These are phyloP conservation scores for Podospora anserina DNA, from an alignment of 495 filamentous ascomycete species.

Conservation along the genomic window DNA sequence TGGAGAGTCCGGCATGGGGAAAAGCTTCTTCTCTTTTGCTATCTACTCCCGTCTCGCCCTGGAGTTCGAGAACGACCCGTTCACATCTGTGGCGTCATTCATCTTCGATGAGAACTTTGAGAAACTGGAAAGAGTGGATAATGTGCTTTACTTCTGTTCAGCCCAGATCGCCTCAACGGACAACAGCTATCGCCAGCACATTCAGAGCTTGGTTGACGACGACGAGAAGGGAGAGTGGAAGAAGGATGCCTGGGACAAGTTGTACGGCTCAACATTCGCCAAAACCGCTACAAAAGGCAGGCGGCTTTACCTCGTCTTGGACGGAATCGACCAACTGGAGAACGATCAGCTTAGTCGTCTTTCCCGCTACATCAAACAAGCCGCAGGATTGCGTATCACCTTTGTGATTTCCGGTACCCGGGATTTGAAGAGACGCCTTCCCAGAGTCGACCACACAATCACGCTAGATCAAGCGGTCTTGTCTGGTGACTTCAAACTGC, in stretches of 20 bases:
- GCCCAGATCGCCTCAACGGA: constrained; percentile 4
- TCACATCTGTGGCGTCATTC: constrained; percentile 4
- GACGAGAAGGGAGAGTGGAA: not conserved
- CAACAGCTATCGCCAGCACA: constrained; percentile 8
- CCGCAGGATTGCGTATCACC: not conserved
- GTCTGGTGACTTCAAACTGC: constrained; percentile 2
- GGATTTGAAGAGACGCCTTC: not conserved
- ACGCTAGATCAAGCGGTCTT: not conserved
- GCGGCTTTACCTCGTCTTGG: not conserved
- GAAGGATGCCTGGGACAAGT: not conserved
- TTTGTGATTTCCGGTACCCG: not conserved
- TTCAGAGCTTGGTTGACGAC: constrained; percentile 5
- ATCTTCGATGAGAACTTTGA: constrained; percentile 9
- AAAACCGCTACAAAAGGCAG: not conserved
- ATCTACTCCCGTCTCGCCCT: constrained; percentile 3
- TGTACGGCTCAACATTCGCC: not conserved
- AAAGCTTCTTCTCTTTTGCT: constrained; percentile 7
- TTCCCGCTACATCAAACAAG: not conserved
- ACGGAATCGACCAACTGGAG: constrained; percentile 8
- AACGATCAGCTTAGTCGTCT: not conserved
- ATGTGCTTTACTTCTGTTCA: constrained; percentile 10
- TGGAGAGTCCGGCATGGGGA: constrained; percentile 5
- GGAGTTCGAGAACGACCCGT: constrained; percentile 1
- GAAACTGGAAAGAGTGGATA: not conserved
- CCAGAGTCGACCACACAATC: not conserved